Conservation (phyloP, 176 grass and related monocot species). For the Oryza punctata region DNA sequence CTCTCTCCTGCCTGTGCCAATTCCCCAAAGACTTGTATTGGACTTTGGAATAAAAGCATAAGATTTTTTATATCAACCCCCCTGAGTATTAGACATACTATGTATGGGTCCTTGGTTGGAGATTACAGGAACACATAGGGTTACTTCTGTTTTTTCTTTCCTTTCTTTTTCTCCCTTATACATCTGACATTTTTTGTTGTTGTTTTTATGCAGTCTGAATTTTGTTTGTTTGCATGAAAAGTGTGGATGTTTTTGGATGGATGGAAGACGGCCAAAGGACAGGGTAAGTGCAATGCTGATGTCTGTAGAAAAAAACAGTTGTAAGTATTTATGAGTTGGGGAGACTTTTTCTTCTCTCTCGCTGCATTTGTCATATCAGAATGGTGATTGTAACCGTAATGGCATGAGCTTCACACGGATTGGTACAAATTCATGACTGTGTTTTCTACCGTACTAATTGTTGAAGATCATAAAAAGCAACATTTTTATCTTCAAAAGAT, state of each 20-base stretch:
- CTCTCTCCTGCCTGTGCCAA: constrained; percentile 32
- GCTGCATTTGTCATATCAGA: neutral
- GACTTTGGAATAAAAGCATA: constrained; percentile 50
- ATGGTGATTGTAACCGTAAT: neutral
- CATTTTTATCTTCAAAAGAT: neutral
- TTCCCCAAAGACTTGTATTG: constrained; percentile 47
- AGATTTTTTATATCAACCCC: neutral
- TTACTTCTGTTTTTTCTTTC: neutral
- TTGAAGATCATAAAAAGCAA: neutral
- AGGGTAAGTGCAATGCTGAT: constrained; percentile 5
- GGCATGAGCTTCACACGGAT: neutral
- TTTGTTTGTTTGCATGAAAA: constrained; percentile 16
- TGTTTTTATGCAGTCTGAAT: constrained; percentile 28
- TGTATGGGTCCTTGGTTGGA: constrained; percentile 9
- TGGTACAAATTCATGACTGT: neutral
- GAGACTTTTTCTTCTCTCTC: neutral
- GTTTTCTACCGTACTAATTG: neutral
- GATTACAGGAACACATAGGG: neutral
- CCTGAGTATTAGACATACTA: neutral
- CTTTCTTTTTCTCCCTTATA: constrained; percentile 4
- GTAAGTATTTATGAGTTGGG: neutral
- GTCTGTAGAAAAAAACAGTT: neutral
- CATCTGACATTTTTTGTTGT: constrained; percentile 3
- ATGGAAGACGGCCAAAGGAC: neutral
- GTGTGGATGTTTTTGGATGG: constrained; percentile 25